phyloP scores from a whole-genome alignment of 2,329 filamentous ascomycete genomes.

The Pseudocercospora fuligena region DNA sequence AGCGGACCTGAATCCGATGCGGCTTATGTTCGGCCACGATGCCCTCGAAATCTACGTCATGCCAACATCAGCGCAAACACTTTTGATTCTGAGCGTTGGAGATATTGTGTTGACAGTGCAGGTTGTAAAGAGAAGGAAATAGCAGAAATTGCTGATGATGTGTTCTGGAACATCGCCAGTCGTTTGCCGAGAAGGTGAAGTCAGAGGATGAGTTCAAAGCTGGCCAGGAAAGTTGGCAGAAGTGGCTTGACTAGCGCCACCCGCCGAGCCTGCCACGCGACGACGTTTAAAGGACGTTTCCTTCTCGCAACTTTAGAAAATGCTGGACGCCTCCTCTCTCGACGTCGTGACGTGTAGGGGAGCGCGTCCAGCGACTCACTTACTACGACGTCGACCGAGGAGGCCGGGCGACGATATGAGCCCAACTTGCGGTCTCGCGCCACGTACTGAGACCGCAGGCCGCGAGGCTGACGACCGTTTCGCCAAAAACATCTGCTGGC shows the following conservation, averaged over 20 bases:
- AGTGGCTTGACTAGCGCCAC: conserved; percentile 2
- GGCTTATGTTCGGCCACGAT: neutral
- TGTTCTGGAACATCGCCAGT: neutral
- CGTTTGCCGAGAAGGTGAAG: neutral
- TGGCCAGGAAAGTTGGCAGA: neutral
- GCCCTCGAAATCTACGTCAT: neutral
- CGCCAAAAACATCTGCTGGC: neutral
- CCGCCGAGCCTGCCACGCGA: neutral
- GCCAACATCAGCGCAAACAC: neutral
- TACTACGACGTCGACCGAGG: conserved; percentile 3
- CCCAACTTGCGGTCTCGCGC: neutral
- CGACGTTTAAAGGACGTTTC: neutral
- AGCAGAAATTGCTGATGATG: neutral
- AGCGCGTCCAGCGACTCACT: conserved; percentile 24
- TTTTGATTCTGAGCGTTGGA: neutral
- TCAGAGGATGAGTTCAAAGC: neutral
- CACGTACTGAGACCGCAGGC: conserved; percentile 1
- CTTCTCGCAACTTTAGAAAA: neutral
- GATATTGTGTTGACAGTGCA: neutral
- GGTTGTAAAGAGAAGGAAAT: too few relatives aligned
- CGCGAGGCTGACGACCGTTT: neutral
- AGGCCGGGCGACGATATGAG: conserved; percentile 9
- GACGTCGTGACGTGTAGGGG: conserved; percentile 18
- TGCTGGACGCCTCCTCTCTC: conserved; percentile 23
- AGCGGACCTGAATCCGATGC: neutral